phyloP scores from a whole-genome alignment of 176 grass and related monocot genomes.

The Raddia distichophylla region DNA sequence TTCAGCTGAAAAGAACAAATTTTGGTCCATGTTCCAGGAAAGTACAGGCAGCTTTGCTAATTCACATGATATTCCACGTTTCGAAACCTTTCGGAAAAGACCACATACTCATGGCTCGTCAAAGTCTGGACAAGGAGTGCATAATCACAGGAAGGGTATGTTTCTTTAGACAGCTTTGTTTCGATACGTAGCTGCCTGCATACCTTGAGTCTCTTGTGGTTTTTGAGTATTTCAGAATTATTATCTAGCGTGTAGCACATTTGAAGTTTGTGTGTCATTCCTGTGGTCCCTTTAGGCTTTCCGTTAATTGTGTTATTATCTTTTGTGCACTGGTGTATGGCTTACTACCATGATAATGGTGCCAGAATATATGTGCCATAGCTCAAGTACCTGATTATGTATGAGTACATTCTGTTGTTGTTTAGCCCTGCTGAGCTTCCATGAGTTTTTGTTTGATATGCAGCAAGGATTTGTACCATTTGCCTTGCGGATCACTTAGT shows the following conservation, averaged over 20 bases:
- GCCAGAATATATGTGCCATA: constrained; percentile 1
- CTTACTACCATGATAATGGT: background rate
- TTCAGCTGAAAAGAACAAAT: background rate
- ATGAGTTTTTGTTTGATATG: constrained; percentile 9
- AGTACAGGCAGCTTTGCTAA: constrained; percentile 50
- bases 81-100: constrained; percentile 59
- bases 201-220: background rate
- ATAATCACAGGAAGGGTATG: constrained; percentile 66
- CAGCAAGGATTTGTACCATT: background rate
- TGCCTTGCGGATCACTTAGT: background rate
- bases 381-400: constrained; percentile 17
- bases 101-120: constrained; percentile 50
- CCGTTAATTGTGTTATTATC: background rate
- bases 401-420: constrained; percentile 2
- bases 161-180: constrained; percentile 21
- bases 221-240: constrained; percentile 8
- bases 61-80: constrained; percentile 53
- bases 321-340: background rate
- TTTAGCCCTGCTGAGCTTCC: background rate
- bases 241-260: background rate
- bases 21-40: constrained; percentile 53
- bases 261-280: background rate
- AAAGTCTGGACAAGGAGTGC: constrained; percentile 43
- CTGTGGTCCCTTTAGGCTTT: constrained; percentile 12
- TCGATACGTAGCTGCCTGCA: background rate